These are phyloP conservation scores for Aspergillus novofumigatus DNA, from an alignment of 2,329 filamentous ascomycete genomes.

Conservation along the genomic window DNA sequence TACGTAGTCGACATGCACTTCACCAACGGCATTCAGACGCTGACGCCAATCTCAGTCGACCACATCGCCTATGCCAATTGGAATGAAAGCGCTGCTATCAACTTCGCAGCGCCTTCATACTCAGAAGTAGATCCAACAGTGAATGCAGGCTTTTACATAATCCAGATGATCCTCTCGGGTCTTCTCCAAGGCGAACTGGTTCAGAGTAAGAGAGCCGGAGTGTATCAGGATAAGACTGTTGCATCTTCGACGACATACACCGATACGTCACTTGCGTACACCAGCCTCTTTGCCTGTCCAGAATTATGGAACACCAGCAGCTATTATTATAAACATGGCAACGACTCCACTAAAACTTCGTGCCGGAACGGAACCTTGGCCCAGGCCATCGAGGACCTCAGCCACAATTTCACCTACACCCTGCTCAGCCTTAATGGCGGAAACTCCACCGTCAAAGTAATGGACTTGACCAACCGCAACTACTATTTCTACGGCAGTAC, in stretches of 20 bases:
- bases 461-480: neutral
- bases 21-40: neutral
- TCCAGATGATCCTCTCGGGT: neutral
- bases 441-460: neutral
- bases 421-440: slow-evolving; percentile 8
- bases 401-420: slow-evolving; percentile 11
- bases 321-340: neutral
- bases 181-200: neutral
- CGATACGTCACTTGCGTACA: neutral
- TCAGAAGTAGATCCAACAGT: neutral
- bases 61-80: slow-evolving; percentile 1
- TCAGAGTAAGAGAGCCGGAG: too few relatives aligned
- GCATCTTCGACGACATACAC: neutral
- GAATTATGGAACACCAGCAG: slow-evolving; percentile 6
- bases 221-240: neutral
- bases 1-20: slow-evolving; percentile 6
- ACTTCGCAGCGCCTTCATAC: neutral
- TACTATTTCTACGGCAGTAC: slow-evolving; percentile 1
- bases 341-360: neutral
- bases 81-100: neutral
- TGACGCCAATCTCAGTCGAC: slow-evolving; percentile 7
- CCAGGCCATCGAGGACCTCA: slow-evolving; percentile 9
- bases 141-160: neutral
- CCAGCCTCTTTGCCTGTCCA: slow-evolving; percentile 3
- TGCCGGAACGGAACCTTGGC: slow-evolving; percentile 8